These are phyloP conservation scores for Verticillium albo-atrum DNA, from an alignment of 2,329 filamentous ascomycete genomes.

Conservation along the genomic window DNA sequence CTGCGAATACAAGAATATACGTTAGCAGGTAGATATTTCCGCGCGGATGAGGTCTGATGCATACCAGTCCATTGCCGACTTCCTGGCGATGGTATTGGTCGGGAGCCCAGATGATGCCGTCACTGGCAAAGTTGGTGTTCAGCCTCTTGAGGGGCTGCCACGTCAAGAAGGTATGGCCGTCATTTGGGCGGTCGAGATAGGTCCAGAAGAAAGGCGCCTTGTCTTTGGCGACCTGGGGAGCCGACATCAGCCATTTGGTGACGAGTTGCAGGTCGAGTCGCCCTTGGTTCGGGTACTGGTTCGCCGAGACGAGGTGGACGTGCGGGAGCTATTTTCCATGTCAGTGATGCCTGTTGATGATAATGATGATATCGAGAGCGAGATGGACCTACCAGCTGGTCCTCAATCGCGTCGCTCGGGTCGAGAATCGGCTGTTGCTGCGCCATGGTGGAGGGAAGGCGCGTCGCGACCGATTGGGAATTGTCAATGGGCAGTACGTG, in stretches of 20 bases:
- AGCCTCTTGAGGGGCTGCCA: constrained; percentile 80
- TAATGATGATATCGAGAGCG: constrained; percentile 2
- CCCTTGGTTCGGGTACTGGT: constrained; percentile 71
- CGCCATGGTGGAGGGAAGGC: constrained; percentile 9
- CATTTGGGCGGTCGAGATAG: constrained; percentile 76
- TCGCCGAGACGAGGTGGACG: constrained; percentile 83
- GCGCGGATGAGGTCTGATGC: constrained; percentile 16
- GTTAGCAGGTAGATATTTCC: background rate
- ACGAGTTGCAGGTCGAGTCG: constrained; percentile 71
- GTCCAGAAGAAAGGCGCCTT: constrained; percentile 89
- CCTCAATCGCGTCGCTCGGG: constrained; percentile 13
- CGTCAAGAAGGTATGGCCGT: constrained; percentile 77
- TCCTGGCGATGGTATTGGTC: constrained; percentile 77
- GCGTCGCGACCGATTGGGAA: background rate
- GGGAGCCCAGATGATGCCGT: constrained; percentile 86
- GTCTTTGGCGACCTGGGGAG: constrained; percentile 81
- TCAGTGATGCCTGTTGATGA: background rate
- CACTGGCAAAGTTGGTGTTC: constrained; percentile 74
- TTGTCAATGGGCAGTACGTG: background rate
- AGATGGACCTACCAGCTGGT: constrained; percentile 8
- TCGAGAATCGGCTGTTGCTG: constrained; percentile 5
- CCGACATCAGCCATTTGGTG: constrained; percentile 76
- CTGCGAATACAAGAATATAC: constrained; percentile 40
- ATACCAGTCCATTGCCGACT: constrained; percentile 54
- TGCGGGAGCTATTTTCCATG: constrained; percentile 63